These are phyloP conservation scores for Celoporthe dispersa DNA, from an alignment of 2,329 filamentous ascomycete genomes.

Conservation along the genomic window DNA sequence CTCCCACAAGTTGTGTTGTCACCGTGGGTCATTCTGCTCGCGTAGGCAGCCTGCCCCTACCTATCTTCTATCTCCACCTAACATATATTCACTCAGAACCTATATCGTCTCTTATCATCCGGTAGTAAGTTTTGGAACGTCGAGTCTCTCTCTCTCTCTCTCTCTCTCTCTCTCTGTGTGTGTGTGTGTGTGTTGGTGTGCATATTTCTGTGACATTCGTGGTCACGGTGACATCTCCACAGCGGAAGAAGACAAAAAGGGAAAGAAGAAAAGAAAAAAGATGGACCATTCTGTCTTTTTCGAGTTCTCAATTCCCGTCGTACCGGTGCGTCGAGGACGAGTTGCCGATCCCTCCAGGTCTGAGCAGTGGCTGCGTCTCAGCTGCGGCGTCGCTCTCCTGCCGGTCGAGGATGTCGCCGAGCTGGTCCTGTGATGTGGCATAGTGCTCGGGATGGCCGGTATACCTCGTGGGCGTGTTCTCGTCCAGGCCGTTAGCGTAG, in stretches of 20 bases:
- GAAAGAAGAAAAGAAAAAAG: neutral
- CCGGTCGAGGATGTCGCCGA: conserved; percentile 54
- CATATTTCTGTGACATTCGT: neutral
- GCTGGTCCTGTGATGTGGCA: conserved; percentile 55
- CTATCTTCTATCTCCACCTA: neutral
- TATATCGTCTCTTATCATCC: neutral
- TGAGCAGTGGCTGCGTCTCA: conserved; percentile 56
- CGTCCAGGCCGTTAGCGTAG: conserved; percentile 51
- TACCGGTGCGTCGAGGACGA: conserved; percentile 11
- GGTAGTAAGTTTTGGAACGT: neutral
- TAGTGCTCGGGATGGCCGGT: conserved; percentile 58
- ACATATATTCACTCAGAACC: neutral
- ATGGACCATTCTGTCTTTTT: too few relatives aligned
- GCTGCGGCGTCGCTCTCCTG: conserved; percentile 55
- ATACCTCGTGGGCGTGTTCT: conserved; percentile 54
- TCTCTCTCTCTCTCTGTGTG: too few relatives aligned
- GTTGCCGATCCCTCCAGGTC: conserved; percentile 55
- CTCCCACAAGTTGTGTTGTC: neutral
- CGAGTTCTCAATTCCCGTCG: conserved; percentile 12
- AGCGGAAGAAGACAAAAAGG: neutral
- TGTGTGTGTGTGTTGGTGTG: neutral
- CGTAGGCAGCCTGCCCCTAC: neutral
- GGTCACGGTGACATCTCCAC: neutral
- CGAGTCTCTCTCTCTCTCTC: too few relatives aligned
- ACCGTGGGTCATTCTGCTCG: neutral